phyloP scores from a whole-genome alignment of 768 basidiomycete genomes.

The Exsudoporus frostii region DNA sequence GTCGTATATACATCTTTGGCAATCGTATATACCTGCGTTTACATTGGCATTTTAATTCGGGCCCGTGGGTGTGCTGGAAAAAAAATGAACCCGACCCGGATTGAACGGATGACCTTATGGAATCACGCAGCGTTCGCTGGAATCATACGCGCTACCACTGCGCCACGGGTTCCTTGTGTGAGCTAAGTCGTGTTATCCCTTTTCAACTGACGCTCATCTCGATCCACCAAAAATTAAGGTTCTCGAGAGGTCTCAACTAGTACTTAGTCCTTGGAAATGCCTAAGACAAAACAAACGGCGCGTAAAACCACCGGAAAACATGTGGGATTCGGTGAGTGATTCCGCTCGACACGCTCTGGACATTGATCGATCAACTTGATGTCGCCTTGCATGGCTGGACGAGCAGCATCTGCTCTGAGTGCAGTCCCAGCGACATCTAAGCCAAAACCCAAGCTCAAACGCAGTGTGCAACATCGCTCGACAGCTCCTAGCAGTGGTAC shows the following conservation, averaged over 20 bases:
- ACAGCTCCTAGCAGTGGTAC: neutral
- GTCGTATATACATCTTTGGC: conserved; percentile 9
- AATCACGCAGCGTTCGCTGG: conserved; percentile 26
- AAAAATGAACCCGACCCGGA: conserved; percentile 42
- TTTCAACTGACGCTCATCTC: neutral
- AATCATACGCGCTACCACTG: conserved; percentile 42
- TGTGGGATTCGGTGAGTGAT: conserved; percentile 2
- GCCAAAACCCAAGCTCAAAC: neutral
- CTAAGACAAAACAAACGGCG: conserved; percentile 15
- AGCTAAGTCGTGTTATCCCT: fast-evolving
- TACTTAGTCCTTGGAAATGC: conserved; percentile 2
- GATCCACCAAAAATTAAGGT: neutral
- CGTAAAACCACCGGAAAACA: conserved; percentile 20
- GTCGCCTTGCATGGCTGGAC: neutral
- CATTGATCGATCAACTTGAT: neutral
- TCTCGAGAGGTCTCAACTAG: neutral
- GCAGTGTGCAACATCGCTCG: neutral
- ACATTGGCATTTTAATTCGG: neutral
- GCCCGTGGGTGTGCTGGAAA: neutral
- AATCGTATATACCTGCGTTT: conserved; percentile 10
- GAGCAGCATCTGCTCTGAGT: neutral
- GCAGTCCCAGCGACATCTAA: neutral
- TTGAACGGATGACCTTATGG: conserved; percentile 49
- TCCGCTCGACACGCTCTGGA: neutral
- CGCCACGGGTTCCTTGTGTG: conserved; percentile 31